Evolutionary conservation across 805 yeast species (phyloP).

Genomic region (Monosporozyma siamensis): DNA sequence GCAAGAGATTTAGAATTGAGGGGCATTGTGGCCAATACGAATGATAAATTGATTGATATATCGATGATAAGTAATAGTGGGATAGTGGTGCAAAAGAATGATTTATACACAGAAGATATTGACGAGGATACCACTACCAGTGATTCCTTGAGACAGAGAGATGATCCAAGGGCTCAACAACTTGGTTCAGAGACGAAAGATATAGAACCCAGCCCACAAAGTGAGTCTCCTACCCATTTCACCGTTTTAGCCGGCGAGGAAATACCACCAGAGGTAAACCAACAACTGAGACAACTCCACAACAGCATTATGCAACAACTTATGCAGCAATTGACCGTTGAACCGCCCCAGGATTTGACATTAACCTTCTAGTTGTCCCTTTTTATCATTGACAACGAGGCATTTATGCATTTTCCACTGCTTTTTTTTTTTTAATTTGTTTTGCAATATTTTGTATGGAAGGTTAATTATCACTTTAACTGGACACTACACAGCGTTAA

Average conservation of each 20-base stretch:
- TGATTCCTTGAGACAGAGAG: not conserved
- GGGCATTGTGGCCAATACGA: slow-evolving; percentile 27
- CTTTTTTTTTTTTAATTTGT: not conserved
- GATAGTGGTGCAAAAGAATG: slow-evolving; percentile 21
- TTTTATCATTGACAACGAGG: not conserved
- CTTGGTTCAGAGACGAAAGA: too few relatives aligned
- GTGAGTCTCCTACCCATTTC: not conserved
- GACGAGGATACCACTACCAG: not conserved
- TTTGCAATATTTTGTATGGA: too few relatives aligned
- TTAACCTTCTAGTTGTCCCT: not conserved
- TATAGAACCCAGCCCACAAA: not conserved
- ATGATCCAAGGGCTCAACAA: too few relatives aligned
- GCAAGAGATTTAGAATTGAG: slow-evolving; percentile 24
- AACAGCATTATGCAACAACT: not conserved
- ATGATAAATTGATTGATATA: slow-evolving; percentile 29
- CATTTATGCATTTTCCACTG: not conserved
- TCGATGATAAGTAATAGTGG: slow-evolving; percentile 31
- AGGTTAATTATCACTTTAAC: not conserved
- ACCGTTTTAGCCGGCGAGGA: not conserved
- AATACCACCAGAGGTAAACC: not conserved
- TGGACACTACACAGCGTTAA: too few relatives aligned
- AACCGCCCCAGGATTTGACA: not conserved
- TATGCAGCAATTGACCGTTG: not conserved
- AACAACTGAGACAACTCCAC: slow-evolving; percentile 1
- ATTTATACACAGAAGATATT: slow-evolving; percentile 23